Evolutionary conservation across 2,329 filamentous ascomycete genomes (phyloP).

Genomic region (Nigrospora sphaerica): DNA sequence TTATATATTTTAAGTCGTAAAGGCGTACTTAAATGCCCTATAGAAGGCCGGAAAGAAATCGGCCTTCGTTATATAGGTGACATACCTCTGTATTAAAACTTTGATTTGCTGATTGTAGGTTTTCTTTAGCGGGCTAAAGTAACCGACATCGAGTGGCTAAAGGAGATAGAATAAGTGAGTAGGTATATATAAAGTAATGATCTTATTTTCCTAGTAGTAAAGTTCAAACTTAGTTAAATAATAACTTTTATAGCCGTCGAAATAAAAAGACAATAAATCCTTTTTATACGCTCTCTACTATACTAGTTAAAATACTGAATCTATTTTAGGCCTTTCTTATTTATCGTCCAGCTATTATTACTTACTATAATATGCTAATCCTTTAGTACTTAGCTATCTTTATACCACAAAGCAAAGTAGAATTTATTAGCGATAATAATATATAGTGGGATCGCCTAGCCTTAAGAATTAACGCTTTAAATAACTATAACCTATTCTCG

Average conservation of each 20-base stretch:
- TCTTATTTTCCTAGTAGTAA: slow-evolving; percentile 25
- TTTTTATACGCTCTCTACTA: slow-evolving; percentile 13
- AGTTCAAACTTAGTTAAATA: slow-evolving; percentile 23
- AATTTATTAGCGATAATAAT: neutral
- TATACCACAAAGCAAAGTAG: neutral
- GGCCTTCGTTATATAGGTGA: slow-evolving; percentile 22
- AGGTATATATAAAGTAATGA: slow-evolving; percentile 28
- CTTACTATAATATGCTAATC: neutral
- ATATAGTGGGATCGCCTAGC: neutral
- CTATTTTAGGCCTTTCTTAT: neutral
- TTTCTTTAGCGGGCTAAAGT: slow-evolving; percentile 27
- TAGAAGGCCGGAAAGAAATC: too few relatives aligned
- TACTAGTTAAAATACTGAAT: slow-evolving; percentile 13
- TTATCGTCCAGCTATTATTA: too few relatives aligned
- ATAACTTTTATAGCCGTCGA: slow-evolving; percentile 29
- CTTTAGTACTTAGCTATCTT: neutral
- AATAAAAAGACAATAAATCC: slow-evolving; percentile 25
- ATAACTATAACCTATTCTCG: slow-evolving; percentile 1
- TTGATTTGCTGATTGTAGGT: slow-evolving; percentile 21
- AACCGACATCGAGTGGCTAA: too few relatives aligned
- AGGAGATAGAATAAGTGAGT: slow-evolving; percentile 26
- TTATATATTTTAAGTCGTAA: neutral
- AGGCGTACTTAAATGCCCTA: neutral
- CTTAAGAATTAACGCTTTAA: neutral
- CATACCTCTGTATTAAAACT: slow-evolving; percentile 16